Evolutionary conservation across 768 basidiomycete species (phyloP).

Genomic region (Crassisporium funariophilum): DNA sequence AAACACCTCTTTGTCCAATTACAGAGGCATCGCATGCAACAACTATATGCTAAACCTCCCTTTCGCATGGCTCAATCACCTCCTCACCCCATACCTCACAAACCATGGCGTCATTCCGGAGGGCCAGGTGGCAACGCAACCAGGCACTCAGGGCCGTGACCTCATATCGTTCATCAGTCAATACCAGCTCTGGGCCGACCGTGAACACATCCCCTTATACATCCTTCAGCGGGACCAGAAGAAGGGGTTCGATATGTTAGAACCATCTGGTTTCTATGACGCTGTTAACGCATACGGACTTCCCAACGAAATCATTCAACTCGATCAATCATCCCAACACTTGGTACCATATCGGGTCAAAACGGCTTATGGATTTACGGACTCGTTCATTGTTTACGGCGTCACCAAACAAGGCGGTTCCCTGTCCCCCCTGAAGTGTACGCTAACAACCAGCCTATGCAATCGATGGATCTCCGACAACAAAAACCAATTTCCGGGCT

Average conservation of each 20-base stretch:
- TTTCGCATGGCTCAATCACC: slow-evolving; percentile 29
- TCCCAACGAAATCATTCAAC: slow-evolving; percentile 22
- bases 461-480: slow-evolving; percentile 7
- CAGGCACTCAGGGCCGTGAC: slow-evolving; percentile 29
- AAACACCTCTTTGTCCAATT: background rate
- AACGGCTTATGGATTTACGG: slow-evolving; percentile 30
- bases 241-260: slow-evolving; percentile 30
- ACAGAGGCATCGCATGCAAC: background rate
- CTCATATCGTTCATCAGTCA: slow-evolving; percentile 21
- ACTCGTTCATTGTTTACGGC: slow-evolving; percentile 20
- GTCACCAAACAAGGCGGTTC: slow-evolving; percentile 31
- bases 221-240: slow-evolving; percentile 26
- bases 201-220: slow-evolving; percentile 16
- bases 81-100: slow-evolving; percentile 23
- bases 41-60: slow-evolving; percentile 28
- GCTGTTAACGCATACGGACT: slow-evolving; percentile 29
- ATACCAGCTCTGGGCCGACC: slow-evolving; percentile 23
- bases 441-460: slow-evolving; percentile 11
- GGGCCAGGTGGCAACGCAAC: slow-evolving; percentile 29
- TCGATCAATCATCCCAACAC: slow-evolving; percentile 27
- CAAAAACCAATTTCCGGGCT: background rate
- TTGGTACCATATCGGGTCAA: slow-evolving; percentile 15
- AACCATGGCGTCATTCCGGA: slow-evolving; percentile 21
- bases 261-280: too few relatives aligned
- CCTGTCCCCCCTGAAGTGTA: slow-evolving; percentile 11